Evolutionary conservation across 1,139 yeast genomes (phyloP).

Genomic region (Zygotorulaspora mrakii): DNA sequence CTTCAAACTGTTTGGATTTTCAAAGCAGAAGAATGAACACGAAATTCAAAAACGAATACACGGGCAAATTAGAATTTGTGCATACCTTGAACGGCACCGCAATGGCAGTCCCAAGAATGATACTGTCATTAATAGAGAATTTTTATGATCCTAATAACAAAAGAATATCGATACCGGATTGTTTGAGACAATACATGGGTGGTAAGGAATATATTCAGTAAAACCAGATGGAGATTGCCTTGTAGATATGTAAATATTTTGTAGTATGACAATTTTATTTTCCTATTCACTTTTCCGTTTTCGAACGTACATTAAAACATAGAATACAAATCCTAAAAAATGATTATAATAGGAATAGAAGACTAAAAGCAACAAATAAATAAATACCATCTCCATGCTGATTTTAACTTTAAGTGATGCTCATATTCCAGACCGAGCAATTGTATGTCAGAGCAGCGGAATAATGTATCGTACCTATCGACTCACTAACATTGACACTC

Average conservation of each 20-base stretch:
- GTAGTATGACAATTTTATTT: no score
- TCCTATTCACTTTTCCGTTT: no score
- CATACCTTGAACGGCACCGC: slow-evolving; percentile 96
- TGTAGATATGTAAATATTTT: no score
- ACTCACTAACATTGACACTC: slow-evolving; percentile 8
- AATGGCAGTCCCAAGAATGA: slow-evolving; percentile 88
- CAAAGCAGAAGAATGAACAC: slow-evolving; percentile 84
- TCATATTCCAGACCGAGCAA: slow-evolving; percentile 82
- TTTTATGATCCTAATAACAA: slow-evolving; percentile 59
- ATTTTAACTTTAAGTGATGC: slow-evolving; percentile 89
- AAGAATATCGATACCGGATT: slow-evolving; percentile 63
- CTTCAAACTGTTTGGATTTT: slow-evolving; percentile 90
- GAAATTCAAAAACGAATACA: slow-evolving; percentile 40
- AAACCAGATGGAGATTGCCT: slow-evolving; percentile 1
- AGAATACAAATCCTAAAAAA: slow-evolving; percentile 1
- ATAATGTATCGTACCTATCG: background rate
- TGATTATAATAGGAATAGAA: background rate
- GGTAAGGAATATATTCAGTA: slow-evolving; percentile 42
- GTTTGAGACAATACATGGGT: slow-evolving; percentile 64
- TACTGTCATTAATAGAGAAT: slow-evolving; percentile 84
- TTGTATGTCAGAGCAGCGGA: slow-evolving; percentile 37
- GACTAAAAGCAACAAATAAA: slow-evolving; percentile 4
- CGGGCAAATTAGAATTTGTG: slow-evolving; percentile 48
- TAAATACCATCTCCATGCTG: no score
- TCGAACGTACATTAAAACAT: no score